phyloP scores from a whole-genome alignment of 2,329 filamentous ascomycete genomes.

The Scytalidium sp. region DNA sequence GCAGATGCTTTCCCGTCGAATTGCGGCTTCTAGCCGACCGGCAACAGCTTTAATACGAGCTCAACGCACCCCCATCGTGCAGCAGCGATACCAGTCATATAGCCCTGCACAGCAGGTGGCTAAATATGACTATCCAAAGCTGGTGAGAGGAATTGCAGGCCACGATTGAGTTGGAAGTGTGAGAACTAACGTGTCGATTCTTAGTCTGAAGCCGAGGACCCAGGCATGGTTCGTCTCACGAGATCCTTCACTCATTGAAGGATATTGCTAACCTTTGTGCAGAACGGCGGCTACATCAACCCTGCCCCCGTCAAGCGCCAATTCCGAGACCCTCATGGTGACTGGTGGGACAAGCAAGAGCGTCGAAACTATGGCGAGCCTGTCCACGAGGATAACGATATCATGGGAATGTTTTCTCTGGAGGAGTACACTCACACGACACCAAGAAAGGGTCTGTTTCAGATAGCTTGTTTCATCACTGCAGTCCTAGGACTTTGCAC shows the following conservation, averaged over 20 bases:
- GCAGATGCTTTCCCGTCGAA: constrained; percentile 61
- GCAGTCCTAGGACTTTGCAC: constrained; percentile 64
- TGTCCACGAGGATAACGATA: constrained; percentile 93
- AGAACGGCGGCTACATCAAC: constrained; percentile 86
- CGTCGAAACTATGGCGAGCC: constrained; percentile 95
- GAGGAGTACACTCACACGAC: constrained; percentile 84
- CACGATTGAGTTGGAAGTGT: constrained; percentile 1
- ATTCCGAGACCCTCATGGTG: constrained; percentile 86
- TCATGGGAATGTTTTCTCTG: constrained; percentile 83
- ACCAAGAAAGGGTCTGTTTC: constrained; percentile 64
- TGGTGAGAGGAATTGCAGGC: constrained; percentile 20
- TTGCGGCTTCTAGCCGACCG: constrained; percentile 49
- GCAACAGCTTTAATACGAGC: constrained; percentile 43
- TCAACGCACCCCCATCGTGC: constrained; percentile 49
- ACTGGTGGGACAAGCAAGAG: constrained; percentile 98
- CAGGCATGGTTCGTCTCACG: constrained; percentile 57
- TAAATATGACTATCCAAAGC: constrained; percentile 19
- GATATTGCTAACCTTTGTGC: constrained; percentile 9
- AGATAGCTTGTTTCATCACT: constrained; percentile 66
- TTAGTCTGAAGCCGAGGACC: constrained; percentile 58
- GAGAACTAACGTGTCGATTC: constrained; percentile 5
- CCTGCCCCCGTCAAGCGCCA: constrained; percentile 79
- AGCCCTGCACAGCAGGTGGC: constrained; percentile 1
- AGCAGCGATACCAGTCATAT: constrained; percentile 42
- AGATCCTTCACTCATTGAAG: neutral